Base-by-base conservation (phyloP, 2,329 filamentous ascomycete genomes). In the Calonectria pauciramosa region DNA sequence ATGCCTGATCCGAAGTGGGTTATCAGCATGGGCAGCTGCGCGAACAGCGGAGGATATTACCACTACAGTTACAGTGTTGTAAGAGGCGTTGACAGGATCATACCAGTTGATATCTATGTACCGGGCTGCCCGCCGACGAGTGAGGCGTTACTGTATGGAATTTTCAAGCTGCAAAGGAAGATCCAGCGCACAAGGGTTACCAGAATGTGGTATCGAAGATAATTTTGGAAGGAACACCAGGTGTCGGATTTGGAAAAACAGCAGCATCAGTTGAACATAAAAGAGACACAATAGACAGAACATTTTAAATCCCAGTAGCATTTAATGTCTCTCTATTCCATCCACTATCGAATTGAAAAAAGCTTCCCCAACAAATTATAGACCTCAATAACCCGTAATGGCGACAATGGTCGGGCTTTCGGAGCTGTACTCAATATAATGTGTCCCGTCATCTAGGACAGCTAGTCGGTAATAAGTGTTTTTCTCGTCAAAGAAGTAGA, bases 41-140 rank as follows among this genome's bases (percentile, higher is more conserved):
- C 93, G 41, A 94, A 94, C 82, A 92, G 93, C 47, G 93, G 93
- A 70, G 93, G 93, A 36, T 94, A 94, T 84, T 94, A 94, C 83
- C 92, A 94, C 83, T 94, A 94, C 86, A 92, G 90, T 81, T 94
- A 94, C 85, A 90, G 87, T 71, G 92, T 94, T n/a, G 89, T 91
- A 28, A 86, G 92, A 60, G 92, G 92, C 0, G 92, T 91, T 77
- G 92, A 93, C 84, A 85, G 92, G 14, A 89, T 94, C 79, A 87
- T 94, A 23, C 92, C 92, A 0, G 92, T 93, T 32, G 92, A 94
- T 84, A 88, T 93, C 34, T 94, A 93, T 81, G 91, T 94, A 4
- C 92, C 92, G 4, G 92, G 92, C 1, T 94, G 92, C 86, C 87
- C 87, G 81, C 89, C 84, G 6, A 86, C 87, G 6, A 82, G 84